Evolutionary conservation across 345 rosid genomes (phyloP).

Genomic region (Gossypium stocksii): DNA sequence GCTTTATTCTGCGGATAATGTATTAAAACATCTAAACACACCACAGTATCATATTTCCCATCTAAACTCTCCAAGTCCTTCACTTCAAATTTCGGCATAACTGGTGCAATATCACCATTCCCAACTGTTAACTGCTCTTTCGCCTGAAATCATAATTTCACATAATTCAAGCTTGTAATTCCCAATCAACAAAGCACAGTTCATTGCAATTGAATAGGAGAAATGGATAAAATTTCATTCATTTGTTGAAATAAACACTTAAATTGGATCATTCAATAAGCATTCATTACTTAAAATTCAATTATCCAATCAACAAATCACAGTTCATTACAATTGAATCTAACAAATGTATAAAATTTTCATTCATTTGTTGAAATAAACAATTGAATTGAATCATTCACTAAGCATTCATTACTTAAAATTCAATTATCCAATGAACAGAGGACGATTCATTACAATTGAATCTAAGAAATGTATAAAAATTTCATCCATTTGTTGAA

Average conservation of each 20-base stretch:
- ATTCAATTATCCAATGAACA: background rate
- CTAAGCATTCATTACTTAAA: background rate
- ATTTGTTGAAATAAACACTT: background rate
- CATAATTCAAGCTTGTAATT: background rate
- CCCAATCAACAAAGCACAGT: background rate
- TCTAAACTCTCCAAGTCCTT: slow-evolving; percentile 74
- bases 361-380: too few species aligned
- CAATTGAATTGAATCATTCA: too few species aligned
- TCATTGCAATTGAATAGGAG: background rate
- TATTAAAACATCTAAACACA: slow-evolving; percentile 87
- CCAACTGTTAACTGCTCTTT: slow-evolving; percentile 49
- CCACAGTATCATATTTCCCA: slow-evolving; percentile 77
- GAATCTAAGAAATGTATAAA: too few species aligned
- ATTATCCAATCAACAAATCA: background rate
- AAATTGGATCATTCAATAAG: background rate
- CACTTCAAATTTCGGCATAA: slow-evolving; percentile 72
- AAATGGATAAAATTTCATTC: background rate
- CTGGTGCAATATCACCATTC: slow-evolving; percentile 24
- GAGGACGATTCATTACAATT: too few species aligned
- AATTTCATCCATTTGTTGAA: too few species aligned
- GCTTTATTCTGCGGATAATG: slow-evolving; percentile 94
- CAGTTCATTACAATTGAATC: too few species aligned
- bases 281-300: background rate
- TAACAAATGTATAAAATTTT: too few species aligned
- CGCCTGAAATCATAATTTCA: slow-evolving; percentile 40